Percentiles rank a stretch among this genome's conserved stretches.
Evolutionary conservation across 306 rosid genomes (phyloP).

Genomic region (Inga laurina): DNA sequence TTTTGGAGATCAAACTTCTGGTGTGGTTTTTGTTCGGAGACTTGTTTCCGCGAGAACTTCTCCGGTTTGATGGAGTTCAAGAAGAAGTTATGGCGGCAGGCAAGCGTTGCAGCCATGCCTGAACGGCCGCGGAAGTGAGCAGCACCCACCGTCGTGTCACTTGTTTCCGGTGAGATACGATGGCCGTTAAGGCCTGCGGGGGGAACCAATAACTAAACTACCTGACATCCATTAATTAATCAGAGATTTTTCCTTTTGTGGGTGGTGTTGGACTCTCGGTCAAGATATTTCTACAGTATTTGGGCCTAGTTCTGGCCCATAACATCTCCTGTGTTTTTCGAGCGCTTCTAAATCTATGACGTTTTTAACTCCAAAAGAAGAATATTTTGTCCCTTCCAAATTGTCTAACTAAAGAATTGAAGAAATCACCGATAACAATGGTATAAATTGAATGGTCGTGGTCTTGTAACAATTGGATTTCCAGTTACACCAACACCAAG

Average conservation of each 20-base stretch:
- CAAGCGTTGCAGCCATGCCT: constrained; percentile 43
- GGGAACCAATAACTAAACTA: background rate
- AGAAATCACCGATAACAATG: background rate
- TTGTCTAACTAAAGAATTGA: background rate
- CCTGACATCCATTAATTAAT: background rate
- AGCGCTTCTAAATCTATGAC: background rate
- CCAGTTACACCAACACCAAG: too few relatives aligned
- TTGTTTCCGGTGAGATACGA: background rate
- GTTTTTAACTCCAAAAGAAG: background rate
- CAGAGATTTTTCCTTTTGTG: background rate
- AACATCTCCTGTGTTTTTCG: background rate
- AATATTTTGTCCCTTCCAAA: background rate
- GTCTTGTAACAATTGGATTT: too few relatives aligned
- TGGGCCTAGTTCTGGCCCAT: background rate
- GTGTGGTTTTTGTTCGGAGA: constrained; percentile 14
- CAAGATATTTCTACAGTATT: background rate
- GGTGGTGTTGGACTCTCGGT: background rate
- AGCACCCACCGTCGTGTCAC: background rate
- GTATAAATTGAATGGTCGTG: too few relatives aligned
- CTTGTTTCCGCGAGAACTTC: constrained; percentile 17
- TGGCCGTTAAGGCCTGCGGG: background rate
- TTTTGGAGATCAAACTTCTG: constrained; percentile 5
- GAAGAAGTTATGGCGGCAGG: constrained; percentile 20
- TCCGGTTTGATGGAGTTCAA: constrained; percentile 25
- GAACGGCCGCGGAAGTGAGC: background rate